These are phyloP conservation scores for Candida sonorensis DNA, from an alignment of 805 yeast species.

Conservation along the genomic window DNA sequence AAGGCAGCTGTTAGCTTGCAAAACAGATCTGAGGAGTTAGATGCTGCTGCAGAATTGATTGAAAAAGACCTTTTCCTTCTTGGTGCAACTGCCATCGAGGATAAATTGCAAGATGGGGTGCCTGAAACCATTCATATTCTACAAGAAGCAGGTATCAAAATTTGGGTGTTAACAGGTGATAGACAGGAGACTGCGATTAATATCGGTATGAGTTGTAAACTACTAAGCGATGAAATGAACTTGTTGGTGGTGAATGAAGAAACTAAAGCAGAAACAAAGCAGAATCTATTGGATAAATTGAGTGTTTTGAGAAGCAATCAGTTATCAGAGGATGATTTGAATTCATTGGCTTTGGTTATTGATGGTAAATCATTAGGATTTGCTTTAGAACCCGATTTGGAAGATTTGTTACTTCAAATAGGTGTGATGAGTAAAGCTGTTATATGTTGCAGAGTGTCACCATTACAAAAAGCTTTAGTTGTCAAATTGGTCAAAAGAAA, in stretches of 20 bases:
- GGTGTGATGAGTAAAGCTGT: slow-evolving; percentile 92
- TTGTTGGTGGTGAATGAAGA: slow-evolving; percentile 85
- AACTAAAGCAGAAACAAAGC: slow-evolving; percentile 64
- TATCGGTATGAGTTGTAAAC: slow-evolving; percentile 96
- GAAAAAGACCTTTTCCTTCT: slow-evolving; percentile 73
- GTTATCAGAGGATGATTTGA: slow-evolving; percentile 58
- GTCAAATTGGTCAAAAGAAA: slow-evolving; percentile 89
- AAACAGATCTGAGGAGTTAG: slow-evolving; percentile 68
- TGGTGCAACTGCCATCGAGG: slow-evolving; percentile 99
- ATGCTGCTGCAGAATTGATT: slow-evolving; percentile 82
- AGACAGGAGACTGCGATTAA: slow-evolving; percentile 98
- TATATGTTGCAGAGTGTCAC: slow-evolving; percentile 96
- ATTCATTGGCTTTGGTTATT: slow-evolving; percentile 81
- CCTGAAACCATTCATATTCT: slow-evolving; percentile 95
- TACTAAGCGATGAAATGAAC: slow-evolving; percentile 94
- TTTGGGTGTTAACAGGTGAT: slow-evolving; percentile 98
- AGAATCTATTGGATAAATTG: slow-evolving; percentile 68
- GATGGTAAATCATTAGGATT: slow-evolving; percentile 88
- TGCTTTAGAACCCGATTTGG: slow-evolving; percentile 79
- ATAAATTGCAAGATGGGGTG: slow-evolving; percentile 95
- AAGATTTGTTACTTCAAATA: slow-evolving; percentile 67
- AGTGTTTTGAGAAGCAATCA: slow-evolving; percentile 66
- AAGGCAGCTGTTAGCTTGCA: slow-evolving; percentile 79
- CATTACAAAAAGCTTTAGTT: slow-evolving; percentile 92
- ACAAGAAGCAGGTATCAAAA: slow-evolving; percentile 93